phyloP scores from a whole-genome alignment of 1,284 basidiomycete species.

The Volvariella surrecta region DNA sequence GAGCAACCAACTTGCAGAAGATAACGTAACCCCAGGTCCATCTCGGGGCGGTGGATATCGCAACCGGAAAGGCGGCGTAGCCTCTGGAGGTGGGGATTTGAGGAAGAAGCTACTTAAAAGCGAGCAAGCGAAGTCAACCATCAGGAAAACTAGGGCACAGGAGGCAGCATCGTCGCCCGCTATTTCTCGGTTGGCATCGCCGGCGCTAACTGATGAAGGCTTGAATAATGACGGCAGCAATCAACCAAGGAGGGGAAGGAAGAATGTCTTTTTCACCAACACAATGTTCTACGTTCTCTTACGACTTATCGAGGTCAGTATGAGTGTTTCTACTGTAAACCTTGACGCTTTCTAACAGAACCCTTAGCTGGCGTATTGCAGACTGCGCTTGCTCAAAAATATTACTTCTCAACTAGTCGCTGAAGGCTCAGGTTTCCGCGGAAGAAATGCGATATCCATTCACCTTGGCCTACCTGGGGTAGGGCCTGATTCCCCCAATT shows the following conservation, averaged over 20 bases:
- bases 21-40: constrained; percentile 18
- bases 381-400: constrained; percentile 76
- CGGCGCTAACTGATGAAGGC: constrained; percentile 29
- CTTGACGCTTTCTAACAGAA: constrained; percentile 4
- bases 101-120: constrained; percentile 71
- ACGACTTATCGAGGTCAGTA: constrained; percentile 73
- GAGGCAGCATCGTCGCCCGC: constrained; percentile 26
- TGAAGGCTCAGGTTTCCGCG: constrained; percentile 12
- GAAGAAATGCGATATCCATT: constrained; percentile 7
- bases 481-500: background rate
- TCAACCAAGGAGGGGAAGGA: constrained; percentile 23
- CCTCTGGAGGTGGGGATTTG: constrained; percentile 47
- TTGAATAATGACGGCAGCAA: constrained; percentile 14
- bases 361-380: constrained; percentile 73
- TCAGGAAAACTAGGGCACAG: constrained; percentile 47
- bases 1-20: constrained; percentile 40
- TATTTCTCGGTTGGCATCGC: constrained; percentile 49
- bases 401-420: constrained; percentile 45
- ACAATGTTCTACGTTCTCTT: constrained; percentile 83
- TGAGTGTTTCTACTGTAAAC: background rate
- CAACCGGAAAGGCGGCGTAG: constrained; percentile 28
- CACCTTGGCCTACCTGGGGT: constrained; percentile 4
- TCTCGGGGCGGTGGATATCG: constrained; percentile 14
- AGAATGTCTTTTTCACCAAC: constrained; percentile 81
- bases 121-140: constrained; percentile 66